phyloP scores from a whole-genome alignment of 1,139 yeast species.

The Groenewaldozyma sp. region DNA sequence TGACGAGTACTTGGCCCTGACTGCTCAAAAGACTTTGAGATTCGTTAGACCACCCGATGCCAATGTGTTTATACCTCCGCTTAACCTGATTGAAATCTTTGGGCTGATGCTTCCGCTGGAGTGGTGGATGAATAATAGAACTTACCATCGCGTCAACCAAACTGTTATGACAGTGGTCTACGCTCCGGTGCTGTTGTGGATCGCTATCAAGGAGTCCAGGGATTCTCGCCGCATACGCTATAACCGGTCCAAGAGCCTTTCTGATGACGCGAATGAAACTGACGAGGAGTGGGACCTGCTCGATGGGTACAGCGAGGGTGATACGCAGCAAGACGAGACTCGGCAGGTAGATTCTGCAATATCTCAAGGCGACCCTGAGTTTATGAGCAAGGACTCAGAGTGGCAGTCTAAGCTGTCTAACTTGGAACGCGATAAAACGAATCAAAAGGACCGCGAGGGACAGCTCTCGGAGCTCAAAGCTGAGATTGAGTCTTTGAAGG shows the following conservation, averaged over 20 bases:
- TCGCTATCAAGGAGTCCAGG: slow-evolving; percentile 54
- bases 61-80: slow-evolving; percentile 78
- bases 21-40: slow-evolving; percentile 74
- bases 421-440: neutral
- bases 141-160: slow-evolving; percentile 23
- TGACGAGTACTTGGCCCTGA: slow-evolving; percentile 76
- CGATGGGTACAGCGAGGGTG: slow-evolving; percentile 55
- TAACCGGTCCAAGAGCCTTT: slow-evolving; percentile 53
- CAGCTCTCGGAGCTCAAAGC: neutral
- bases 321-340: slow-evolving; percentile 23
- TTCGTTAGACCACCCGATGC: slow-evolving; percentile 86
- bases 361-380: slow-evolving; percentile 54
- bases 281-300: slow-evolving; percentile 78
- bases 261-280: slow-evolving; percentile 74
- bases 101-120: slow-evolving; percentile 35
- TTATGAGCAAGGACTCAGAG: slow-evolving; percentile 30
- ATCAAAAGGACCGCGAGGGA: neutral
- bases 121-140: slow-evolving; percentile 30
- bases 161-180: slow-evolving; percentile 56
- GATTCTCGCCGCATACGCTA: slow-evolving; percentile 63
- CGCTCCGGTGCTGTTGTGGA: slow-evolving; percentile 54
- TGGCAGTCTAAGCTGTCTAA: slow-evolving; percentile 41
- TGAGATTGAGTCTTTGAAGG: neutral
- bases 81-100: slow-evolving; percentile 59
- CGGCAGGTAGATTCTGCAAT: slow-evolving; percentile 41